Conservation (phyloP, 2,329 filamentous ascomycete species). For the Alternaria viburni region DNA sequence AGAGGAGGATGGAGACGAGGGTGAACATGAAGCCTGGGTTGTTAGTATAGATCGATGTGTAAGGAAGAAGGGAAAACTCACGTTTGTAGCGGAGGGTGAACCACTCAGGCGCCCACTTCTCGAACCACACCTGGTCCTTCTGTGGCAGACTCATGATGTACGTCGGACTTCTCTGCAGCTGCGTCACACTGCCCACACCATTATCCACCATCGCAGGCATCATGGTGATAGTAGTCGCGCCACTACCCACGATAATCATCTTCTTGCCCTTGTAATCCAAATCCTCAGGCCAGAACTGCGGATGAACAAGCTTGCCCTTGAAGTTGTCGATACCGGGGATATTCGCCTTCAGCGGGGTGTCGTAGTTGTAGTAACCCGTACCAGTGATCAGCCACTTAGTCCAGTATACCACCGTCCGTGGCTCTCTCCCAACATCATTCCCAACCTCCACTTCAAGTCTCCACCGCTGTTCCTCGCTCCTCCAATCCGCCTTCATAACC, state of each 20-base stretch:
- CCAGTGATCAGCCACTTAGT: slow-evolving; percentile 63
- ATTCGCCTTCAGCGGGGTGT: slow-evolving; percentile 62
- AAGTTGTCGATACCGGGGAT: slow-evolving; percentile 75
- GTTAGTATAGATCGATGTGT: background rate
- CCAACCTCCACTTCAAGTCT: slow-evolving; percentile 44
- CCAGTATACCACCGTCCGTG: slow-evolving; percentile 44
- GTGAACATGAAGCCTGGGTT: slow-evolving; percentile 55
- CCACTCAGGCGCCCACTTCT: slow-evolving; percentile 54
- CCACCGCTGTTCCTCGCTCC: slow-evolving; percentile 58
- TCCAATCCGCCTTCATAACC: slow-evolving; percentile 52
- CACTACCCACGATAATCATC: slow-evolving; percentile 75
- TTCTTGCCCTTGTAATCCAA: slow-evolving; percentile 71
- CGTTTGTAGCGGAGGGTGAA: slow-evolving; percentile 58
- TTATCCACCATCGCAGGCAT: slow-evolving; percentile 71
- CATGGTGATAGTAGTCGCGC: slow-evolving; percentile 80
- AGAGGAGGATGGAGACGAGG: slow-evolving; percentile 56
- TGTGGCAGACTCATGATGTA: slow-evolving; percentile 63
- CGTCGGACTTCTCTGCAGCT: slow-evolving; percentile 79
- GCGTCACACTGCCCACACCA: slow-evolving; percentile 70
- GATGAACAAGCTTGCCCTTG: slow-evolving; percentile 67
- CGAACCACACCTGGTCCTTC: slow-evolving; percentile 43
- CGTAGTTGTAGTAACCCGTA: slow-evolving; percentile 77
- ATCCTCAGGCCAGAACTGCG: slow-evolving; percentile 77
- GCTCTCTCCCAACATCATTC: slow-evolving; percentile 31
- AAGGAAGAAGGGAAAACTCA: slow-evolving; percentile 1